Evolutionary conservation across 352 stramenopile species (phyloP).

Genomic region (Phytopythium montanum): DNA sequence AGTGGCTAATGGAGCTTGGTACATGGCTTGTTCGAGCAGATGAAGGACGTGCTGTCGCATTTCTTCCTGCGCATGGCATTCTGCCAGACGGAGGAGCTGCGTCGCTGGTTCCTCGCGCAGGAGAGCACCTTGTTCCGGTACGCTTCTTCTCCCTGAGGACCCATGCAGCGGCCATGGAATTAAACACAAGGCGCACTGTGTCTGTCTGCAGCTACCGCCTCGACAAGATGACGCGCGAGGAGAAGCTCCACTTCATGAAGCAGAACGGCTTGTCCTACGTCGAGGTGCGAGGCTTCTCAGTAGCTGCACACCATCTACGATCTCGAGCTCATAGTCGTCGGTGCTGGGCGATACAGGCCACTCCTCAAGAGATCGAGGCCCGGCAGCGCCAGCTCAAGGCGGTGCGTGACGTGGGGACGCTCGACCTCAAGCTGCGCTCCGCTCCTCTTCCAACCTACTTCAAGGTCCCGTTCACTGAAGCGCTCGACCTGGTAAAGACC

Average conservation of each 20-base stretch:
- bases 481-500: conserved; percentile 86
- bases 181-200: background rate
- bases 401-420: conserved; percentile 52
- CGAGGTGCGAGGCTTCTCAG: conserved; percentile 22
- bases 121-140: conserved; percentile 94
- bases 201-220: conserved; percentile 53
- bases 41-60: conserved; percentile 95
- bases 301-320: background rate
- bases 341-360: conserved; percentile 25
- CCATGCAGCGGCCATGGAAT: conserved; percentile 19
- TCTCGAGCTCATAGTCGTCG: background rate
- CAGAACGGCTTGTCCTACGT: conserved; percentile 78
- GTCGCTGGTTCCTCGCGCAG: conserved; percentile 96
- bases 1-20: no score
- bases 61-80: conserved; percentile 98
- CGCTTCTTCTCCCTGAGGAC: background rate
- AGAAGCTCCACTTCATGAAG: conserved; percentile 88
- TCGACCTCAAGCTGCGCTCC: conserved; percentile 42
- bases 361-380: conserved; percentile 57
- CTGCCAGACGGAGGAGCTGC: conserved; percentile 96
- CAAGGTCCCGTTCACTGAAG: conserved; percentile 97
- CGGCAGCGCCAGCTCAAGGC: conserved; percentile 61
- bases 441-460: conserved; percentile 86
- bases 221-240: conserved; percentile 88
- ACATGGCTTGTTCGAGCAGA: conserved; percentile 11